Evolutionary conservation across 208 protist genomes (phyloP), one percentile per base, ranked within the genome.

Genomic region (Wallacemonas sp.): DNA sequence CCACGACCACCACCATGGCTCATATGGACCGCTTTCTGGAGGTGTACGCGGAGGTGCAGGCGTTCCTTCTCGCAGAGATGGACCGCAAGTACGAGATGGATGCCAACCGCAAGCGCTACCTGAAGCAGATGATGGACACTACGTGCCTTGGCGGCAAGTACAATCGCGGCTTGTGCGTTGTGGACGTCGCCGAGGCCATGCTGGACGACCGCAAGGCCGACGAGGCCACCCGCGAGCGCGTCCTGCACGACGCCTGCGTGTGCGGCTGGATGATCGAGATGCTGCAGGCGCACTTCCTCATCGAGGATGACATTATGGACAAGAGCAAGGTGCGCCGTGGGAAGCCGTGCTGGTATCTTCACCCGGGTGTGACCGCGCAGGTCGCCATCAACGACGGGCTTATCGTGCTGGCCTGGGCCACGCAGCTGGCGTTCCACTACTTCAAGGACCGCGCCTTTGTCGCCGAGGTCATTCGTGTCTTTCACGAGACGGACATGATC

Each of bases 261-360:
- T 94, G 98, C 59, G 98, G 97, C 32, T 98, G 96, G 93, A 92
- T 87, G 79, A 80, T 97, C 36, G 89, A 96, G 78, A 86, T 95
- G 77, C 87, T 99, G 5, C 98, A 99, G 87, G 95, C 97, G 0
- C 96, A 96, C 77, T 98, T 98, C 74, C 85, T 99, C 18, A 93
- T 99, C 14, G 93, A 98, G 63, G 98, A 99, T 77, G 98, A 99
- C 72, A 94, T 99, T 62, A 99, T 99, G 97, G 98, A 99, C 76
- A 65, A 83, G 48, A 98, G 93, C 57, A 79, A 87, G 22, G 98
- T 93, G n/a, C 87, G 98, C 54, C 86, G 98, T 45, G 97, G 97
- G 25, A 88, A 98, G 72, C 92, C 91, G 36, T 98, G 95, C 81
- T 99, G 97, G 97, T 99, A 99, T 70, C 67, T 87, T 29, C 77